Evolutionary conservation across 179 eudicot species (phyloP).

Genomic region (Beta corolliflora): DNA sequence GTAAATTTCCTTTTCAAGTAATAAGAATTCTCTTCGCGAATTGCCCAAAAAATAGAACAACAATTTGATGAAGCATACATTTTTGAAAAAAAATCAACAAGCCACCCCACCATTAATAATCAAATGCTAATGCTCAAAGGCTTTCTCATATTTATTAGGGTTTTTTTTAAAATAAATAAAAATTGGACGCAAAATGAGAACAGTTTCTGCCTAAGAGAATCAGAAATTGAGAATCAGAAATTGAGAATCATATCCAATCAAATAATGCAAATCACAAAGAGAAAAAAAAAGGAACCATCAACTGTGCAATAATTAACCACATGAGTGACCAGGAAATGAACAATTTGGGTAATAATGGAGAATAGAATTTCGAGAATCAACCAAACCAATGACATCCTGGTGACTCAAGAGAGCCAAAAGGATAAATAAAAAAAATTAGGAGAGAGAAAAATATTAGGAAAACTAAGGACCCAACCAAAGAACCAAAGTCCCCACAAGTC

Average conservation of each 20-base stretch:
- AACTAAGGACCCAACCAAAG: conserved; percentile 2
- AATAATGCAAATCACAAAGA: neutral
- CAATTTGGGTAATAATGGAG: conserved; percentile 6
- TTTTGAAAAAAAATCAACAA: too few relatives aligned
- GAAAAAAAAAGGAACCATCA: neutral
- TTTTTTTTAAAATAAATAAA: too few relatives aligned
- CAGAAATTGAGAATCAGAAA: neutral
- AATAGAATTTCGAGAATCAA: conserved; percentile 10
- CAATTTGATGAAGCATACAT: too few relatives aligned
- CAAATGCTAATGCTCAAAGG: neutral
- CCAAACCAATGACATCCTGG: conserved; percentile 27
- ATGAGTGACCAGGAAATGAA: conserved; percentile 12
- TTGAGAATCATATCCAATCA: neutral
- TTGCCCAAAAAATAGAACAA: too few relatives aligned
- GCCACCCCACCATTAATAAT: neutral
- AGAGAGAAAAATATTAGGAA: neutral
- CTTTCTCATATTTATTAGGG: too few relatives aligned
- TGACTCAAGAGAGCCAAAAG: conserved; percentile 11
- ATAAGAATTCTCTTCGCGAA: too few relatives aligned
- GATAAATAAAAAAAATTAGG: neutral
- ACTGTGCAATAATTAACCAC: conserved; percentile 4
- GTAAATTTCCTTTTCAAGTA: too few relatives aligned
- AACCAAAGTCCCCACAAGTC: conserved; percentile 21
- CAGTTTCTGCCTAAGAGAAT: too few relatives aligned
- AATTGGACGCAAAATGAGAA: neutral